These are phyloP conservation scores for Byssoonygena ceratinophila DNA, from an alignment of 2,329 filamentous ascomycete genomes.

Conservation along the genomic window DNA sequence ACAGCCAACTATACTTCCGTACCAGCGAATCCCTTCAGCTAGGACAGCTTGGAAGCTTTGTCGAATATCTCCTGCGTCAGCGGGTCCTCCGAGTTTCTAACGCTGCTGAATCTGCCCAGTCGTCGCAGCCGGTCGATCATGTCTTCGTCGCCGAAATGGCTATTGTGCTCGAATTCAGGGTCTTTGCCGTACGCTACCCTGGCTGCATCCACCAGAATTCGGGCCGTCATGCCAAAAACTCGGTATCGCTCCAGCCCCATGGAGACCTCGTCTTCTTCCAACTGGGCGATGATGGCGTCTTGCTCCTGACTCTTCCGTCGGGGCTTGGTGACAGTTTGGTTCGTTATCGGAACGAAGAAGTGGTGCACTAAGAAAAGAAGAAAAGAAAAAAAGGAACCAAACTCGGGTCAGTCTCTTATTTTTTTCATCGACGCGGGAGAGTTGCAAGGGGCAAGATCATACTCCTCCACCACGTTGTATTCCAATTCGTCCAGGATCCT, in stretches of 20 bases:
- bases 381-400: constrained; percentile 6
- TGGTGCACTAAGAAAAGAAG: constrained; percentile 54
- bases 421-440: too few species aligned
- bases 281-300: constrained; percentile 27
- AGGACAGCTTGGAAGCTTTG: constrained; percentile 40
- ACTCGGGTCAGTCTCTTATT: too few species aligned
- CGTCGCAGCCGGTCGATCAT: constrained; percentile 49
- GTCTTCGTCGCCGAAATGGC: constrained; percentile 55
- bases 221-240: constrained; percentile 91
- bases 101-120: constrained; percentile 47
- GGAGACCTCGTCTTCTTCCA: constrained; percentile 40
- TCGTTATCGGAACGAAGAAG: constrained; percentile 74
- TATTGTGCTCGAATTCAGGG: constrained; percentile 70
- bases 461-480: constrained; percentile 63
- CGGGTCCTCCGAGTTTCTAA: constrained; percentile 43
- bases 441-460: too few species aligned
- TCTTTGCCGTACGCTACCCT: constrained; percentile 70
- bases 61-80: constrained; percentile 43
- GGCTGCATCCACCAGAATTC: constrained; percentile 80
- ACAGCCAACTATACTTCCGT: not conserved
- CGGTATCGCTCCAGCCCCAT: constrained; percentile 53
- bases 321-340: constrained; percentile 58
- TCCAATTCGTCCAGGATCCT: constrained; percentile 70
- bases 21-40: too few species aligned
- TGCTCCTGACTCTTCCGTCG: constrained; percentile 32